Evolutionary conservation across 2,329 filamentous ascomycete genomes (phyloP).

Genomic region (Biscogniauxia mediterranea): DNA sequence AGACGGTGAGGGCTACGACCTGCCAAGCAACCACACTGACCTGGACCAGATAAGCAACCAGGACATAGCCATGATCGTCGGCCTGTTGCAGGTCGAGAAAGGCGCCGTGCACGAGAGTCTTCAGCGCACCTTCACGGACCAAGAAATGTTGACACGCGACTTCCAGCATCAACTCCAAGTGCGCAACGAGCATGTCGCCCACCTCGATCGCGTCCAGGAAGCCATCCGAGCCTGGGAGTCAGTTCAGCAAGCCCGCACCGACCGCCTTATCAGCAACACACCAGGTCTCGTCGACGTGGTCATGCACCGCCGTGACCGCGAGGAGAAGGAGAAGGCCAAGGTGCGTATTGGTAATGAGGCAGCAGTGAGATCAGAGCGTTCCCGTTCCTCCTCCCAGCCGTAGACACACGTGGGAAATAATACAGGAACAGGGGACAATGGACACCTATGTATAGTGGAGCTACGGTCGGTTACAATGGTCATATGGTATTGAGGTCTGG

Average conservation of each 20-base stretch:
- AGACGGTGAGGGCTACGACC: conserved; percentile 13
- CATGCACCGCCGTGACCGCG: conserved; percentile 16
- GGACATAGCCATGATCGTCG: conserved; percentile 16
- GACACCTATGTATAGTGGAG: too few relatives aligned
- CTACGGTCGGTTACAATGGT: too few relatives aligned
- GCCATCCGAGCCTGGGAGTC: conserved; percentile 20
- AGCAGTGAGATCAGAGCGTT: too few relatives aligned
- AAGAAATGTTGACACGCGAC: conserved; percentile 12
- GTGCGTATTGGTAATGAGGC: too few relatives aligned
- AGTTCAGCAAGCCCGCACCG: conserved; percentile 11
- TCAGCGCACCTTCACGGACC: conserved; percentile 12
- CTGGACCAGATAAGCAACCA: conserved; percentile 11
- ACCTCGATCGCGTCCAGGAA: conserved; percentile 12
- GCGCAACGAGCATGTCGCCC: conserved; percentile 11
- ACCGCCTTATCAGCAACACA: conserved; percentile 6
- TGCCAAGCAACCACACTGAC: conserved; percentile 12
- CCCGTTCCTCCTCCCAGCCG: too few relatives aligned
- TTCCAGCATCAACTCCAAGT: conserved; percentile 14
- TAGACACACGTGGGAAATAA: too few relatives aligned
- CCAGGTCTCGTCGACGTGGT: conserved; percentile 19
- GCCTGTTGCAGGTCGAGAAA: conserved; percentile 18
- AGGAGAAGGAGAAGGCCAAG: too few relatives aligned
- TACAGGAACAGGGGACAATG: too few relatives aligned
- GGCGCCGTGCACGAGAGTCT: conserved; percentile 17
- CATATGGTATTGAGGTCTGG: too few relatives aligned